Evolutionary conservation across 257 asterid species (phyloP).

Genomic region (Solanum gracilifrons): DNA sequence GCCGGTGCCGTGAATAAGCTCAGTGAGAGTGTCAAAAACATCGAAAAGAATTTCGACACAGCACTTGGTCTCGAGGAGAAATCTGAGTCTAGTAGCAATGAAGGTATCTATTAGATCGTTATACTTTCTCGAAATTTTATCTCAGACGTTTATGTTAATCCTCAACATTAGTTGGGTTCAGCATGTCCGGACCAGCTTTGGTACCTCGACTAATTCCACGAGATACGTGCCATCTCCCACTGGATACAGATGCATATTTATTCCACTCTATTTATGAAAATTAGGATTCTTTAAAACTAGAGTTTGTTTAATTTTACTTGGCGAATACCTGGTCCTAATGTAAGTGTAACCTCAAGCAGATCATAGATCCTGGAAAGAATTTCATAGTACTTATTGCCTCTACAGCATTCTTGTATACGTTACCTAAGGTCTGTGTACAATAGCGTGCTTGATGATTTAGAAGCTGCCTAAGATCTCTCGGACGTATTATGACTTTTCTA

Average conservation of each 20-base stretch:
- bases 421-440: neutral
- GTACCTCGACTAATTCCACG: neutral
- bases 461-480: neutral
- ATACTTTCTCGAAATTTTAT: neutral
- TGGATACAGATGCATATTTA: neutral
- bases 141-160: neutral
- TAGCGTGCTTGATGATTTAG: neutral
- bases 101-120: slow-evolving; percentile 32
- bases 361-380: neutral
- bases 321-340: neutral
- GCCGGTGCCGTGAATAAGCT: slow-evolving; percentile 92
- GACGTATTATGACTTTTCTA: neutral
- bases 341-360: neutral
- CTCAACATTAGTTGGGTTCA: neutral
- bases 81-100: slow-evolving; percentile 42
- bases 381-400: neutral
- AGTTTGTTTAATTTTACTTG: neutral
- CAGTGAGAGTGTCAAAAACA: slow-evolving; percentile 92
- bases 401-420: neutral
- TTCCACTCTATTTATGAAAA: neutral
- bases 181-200: neutral
- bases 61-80: slow-evolving; percentile 95
- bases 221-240: neutral
- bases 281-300: neutral
- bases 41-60: slow-evolving; percentile 91